Evolutionary conservation across 257 asterid species (phyloP).

Genomic region (Haberlea rhodopensis): DNA sequence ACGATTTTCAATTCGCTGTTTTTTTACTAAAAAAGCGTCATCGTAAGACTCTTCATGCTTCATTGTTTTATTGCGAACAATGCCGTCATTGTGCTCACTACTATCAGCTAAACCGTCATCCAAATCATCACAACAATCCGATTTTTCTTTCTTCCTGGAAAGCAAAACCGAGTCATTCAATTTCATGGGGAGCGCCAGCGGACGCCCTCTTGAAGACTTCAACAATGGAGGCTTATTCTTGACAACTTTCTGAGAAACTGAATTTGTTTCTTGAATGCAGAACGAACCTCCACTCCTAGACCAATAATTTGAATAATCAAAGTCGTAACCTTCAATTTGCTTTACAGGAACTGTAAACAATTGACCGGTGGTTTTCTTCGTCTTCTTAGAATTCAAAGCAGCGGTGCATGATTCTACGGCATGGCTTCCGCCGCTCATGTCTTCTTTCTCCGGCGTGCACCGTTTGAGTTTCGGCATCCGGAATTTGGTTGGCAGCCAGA

Average conservation of each 20-base stretch:
- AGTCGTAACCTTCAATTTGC: slow-evolving; percentile 41
- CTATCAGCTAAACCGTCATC: slow-evolving; percentile 28
- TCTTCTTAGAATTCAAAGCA: slow-evolving; percentile 25
- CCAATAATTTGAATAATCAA: slow-evolving; percentile 35
- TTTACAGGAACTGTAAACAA: slow-evolving; percentile 44
- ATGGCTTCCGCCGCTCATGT: slow-evolving; percentile 22
- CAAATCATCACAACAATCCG: slow-evolving; percentile 29
- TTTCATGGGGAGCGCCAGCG: slow-evolving; percentile 55
- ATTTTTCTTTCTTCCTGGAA: slow-evolving; percentile 63
- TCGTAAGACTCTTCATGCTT: slow-evolving; percentile 37
- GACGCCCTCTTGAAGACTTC: slow-evolving; percentile 82
- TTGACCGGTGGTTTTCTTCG: slow-evolving; percentile 26
- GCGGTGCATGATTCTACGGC: slow-evolving; percentile 36
- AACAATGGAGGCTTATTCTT: slow-evolving; percentile 51
- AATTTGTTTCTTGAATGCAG: slow-evolving; percentile 28
- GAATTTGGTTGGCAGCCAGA: slow-evolving; percentile 26
- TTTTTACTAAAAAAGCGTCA: slow-evolving; percentile 41
- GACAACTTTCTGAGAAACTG: slow-evolving; percentile 25
- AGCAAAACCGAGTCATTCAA: slow-evolving; percentile 61
- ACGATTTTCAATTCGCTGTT: slow-evolving; percentile 30
- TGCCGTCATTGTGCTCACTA: slow-evolving; percentile 27
- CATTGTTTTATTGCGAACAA: slow-evolving; percentile 34
- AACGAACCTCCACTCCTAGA: slow-evolving; percentile 28
- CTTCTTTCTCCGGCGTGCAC: slow-evolving; percentile 43
- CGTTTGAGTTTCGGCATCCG: slow-evolving; percentile 80